Base-by-base conservation (phyloP, 139 green algal genomes). In the Pseudopediastrum boryanum region DNA sequence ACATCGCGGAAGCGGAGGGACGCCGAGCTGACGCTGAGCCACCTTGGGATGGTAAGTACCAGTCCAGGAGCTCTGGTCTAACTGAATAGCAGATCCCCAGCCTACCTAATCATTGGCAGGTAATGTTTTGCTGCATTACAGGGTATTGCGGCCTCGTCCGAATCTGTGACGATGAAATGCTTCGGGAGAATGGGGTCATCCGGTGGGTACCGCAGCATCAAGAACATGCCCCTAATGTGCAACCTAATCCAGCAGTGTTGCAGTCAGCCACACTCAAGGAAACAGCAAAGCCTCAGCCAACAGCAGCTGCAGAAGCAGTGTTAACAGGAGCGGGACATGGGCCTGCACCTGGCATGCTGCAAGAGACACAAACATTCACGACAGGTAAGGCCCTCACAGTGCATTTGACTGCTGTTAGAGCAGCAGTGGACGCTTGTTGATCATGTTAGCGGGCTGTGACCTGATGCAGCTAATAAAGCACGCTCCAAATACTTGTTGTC, bases 1-100 rank as follows among this genome's bases (percentile, higher is more conserved):
- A 7, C n/a, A 39, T 78, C 41, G 23, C 38, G 21, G 21, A 12
- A 3, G 19, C 71, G 16, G 71, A 78, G 46, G 10, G 8, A 54
- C 10, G 21, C 23, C 29, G 41, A 39, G 51, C 71, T 3, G 51
- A 50, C 16, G 36, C 25, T 38, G 71, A 78, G 71, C 71, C 51
- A 41, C 71, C 71, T 2, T 78, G 71, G 71, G 71, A 78, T 33
- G 71, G 71, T 78, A 36, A 65, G 69, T 7, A 16, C n/a, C 69
- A 46, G 43, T 46, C 27, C 44, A 36, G 13, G 33, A 23, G 61
- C 29, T 7, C 21, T 7, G 36, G 8, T 7, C n/a, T 16, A 16
- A 9, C 58, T 41, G 58, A 12, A 9, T 29, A 29, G 3, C 61
- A 29, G 46, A 12, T 12, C 46, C 12, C 13, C 46, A 56, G 46